Conservation (phyloP, 2,329 filamentous ascomycete species). For the Colletotrichum sp. region DNA sequence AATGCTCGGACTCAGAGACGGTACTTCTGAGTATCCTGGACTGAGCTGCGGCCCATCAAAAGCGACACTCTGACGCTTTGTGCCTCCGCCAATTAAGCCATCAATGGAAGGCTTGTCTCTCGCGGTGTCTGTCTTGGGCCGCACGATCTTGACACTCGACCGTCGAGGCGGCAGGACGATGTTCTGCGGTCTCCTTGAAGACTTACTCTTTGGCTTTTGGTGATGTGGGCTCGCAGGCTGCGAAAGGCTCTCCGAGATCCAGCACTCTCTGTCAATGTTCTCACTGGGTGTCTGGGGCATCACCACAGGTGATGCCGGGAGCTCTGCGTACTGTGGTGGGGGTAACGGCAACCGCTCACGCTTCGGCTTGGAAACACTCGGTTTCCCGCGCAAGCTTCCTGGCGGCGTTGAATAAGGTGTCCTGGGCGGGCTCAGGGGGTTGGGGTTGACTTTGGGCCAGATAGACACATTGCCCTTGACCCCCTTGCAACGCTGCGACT, state of each 20-base stretch:
- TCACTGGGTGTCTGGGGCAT: not conserved
- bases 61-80: not conserved
- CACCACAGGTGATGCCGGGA: slow-evolving; percentile 4
- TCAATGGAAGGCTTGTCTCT: not conserved
- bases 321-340: slow-evolving; percentile 13
- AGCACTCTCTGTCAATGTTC: not conserved
- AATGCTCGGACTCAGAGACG: slow-evolving; percentile 36
- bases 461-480: slow-evolving; percentile 13
- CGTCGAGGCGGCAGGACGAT: not conserved
- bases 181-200: slow-evolving; percentile 1
- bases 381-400: not conserved
- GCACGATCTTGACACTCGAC: not conserved
- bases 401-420: slow-evolving; percentile 19
- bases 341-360: not conserved
- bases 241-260: not conserved
- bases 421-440: slow-evolving; percentile 14
- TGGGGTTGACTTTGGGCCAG: slow-evolving; percentile 18
- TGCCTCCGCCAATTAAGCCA: slow-evolving; percentile 6
- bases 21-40: slow-evolving; percentile 16
- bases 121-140: not conserved
- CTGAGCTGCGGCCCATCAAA: slow-evolving; percentile 8
- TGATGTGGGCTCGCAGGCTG: not conserved
- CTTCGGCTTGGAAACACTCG: not conserved
- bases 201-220: not conserved
- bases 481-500: not conserved